Conservation (phyloP, 768 basidiomycete species). For the Agaricus blazei region DNA sequence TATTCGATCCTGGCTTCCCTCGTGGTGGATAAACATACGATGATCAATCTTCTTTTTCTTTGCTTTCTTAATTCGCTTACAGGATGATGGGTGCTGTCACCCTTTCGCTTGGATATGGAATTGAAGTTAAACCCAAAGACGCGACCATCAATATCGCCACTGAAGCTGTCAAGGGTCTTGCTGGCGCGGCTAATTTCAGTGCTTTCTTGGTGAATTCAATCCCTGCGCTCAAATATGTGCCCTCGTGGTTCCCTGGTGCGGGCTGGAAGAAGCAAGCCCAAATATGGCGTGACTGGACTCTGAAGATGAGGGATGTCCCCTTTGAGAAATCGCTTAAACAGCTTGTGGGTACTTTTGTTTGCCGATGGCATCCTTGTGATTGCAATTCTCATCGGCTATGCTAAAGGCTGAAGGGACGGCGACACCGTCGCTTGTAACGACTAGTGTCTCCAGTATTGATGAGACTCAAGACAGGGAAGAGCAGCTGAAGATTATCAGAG, state of each 20-base stretch:
- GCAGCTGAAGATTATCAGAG: constrained; percentile 14
- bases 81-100: constrained; percentile 32
- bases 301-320: constrained; percentile 20
- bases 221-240: constrained; percentile 29
- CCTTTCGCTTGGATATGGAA: constrained; percentile 28
- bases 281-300: constrained; percentile 21
- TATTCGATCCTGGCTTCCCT: background rate
- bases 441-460: constrained; percentile 13
- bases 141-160: constrained; percentile 28
- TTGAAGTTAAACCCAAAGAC: constrained; percentile 22
- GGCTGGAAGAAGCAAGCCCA: constrained; percentile 31
- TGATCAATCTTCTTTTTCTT: background rate
- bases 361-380: background rate
- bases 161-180: constrained; percentile 20
- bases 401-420: constrained; percentile 15
- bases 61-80: constrained; percentile 5
- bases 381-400: too few species aligned
- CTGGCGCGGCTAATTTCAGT: constrained; percentile 25
- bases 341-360: constrained; percentile 13
- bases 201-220: constrained; percentile 31
- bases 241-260: constrained; percentile 33
- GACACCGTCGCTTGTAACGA: constrained; percentile 14
- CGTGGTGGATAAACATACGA: background rate
- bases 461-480: constrained; percentile 12
- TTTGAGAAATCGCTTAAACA: constrained; percentile 17